These are phyloP conservation scores for Tilletia caries DNA, from an alignment of 1,284 basidiomycete genomes.

Conservation along the genomic window DNA sequence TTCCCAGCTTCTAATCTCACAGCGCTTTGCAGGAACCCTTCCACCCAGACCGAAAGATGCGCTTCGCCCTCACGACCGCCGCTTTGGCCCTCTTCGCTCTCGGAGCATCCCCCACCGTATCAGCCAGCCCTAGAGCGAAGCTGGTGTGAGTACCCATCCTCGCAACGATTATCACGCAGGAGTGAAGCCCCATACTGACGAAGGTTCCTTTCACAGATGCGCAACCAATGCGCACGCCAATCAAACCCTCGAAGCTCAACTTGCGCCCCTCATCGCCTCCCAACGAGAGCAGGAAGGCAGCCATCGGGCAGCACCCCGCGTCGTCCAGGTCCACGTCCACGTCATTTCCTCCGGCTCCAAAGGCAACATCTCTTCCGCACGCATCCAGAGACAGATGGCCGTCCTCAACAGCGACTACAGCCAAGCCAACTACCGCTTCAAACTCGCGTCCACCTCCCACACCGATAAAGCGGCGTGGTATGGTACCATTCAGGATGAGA, in stretches of 20 bases:
- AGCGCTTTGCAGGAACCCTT: too few species aligned
- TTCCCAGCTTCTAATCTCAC: too few species aligned
- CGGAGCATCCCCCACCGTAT: too few species aligned
- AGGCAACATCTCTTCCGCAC: constrained; percentile 23
- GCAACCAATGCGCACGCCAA: background rate
- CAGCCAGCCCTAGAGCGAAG: too few species aligned
- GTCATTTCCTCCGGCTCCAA: constrained; percentile 26
- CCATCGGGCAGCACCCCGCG: background rate
- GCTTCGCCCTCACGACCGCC: too few species aligned
- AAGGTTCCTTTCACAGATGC: too few species aligned
- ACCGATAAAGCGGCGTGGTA: constrained; percentile 61
- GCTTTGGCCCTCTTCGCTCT: too few species aligned
- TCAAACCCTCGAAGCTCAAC: background rate
- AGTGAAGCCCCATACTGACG: too few species aligned
- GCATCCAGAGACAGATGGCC: constrained; percentile 53
- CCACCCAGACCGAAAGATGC: too few species aligned
- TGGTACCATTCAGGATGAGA: constrained; percentile 56
- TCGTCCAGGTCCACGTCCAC: constrained; percentile 24
- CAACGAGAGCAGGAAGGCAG: background rate
- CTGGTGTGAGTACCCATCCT: too few species aligned
- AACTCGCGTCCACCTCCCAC: constrained; percentile 57
- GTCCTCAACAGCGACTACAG: constrained; percentile 61
- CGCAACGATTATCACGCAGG: too few species aligned
- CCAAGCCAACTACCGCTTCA: constrained; percentile 57
- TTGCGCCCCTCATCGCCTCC: constrained; percentile 1